Percentiles rank a stretch among this genome's conserved stretches.
These are phyloP conservation scores for Fusarium verticillioides DNA, from an alignment of 2,329 filamentous ascomycete species.

Conservation along the genomic window DNA sequence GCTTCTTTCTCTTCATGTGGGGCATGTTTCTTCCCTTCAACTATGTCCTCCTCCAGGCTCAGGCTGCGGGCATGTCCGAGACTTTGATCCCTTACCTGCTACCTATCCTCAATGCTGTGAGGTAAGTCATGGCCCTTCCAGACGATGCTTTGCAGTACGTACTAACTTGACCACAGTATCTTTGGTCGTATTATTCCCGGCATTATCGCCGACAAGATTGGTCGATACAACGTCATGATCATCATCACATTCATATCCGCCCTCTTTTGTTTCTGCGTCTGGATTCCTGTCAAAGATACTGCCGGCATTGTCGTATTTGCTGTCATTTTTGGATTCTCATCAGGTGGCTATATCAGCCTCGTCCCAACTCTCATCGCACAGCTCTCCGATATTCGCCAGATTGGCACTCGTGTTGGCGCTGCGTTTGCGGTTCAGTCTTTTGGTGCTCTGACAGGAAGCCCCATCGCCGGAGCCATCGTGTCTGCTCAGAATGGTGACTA, in stretches of 20 bases:
- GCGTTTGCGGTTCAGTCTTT: slow-evolving; percentile 71
- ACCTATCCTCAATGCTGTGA: slow-evolving; percentile 67
- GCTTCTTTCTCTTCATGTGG: slow-evolving; percentile 66
- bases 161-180: slow-evolving; percentile 51
- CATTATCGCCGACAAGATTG: slow-evolving; percentile 57
- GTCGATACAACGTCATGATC: slow-evolving; percentile 62
- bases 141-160: background rate
- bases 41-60: slow-evolving; percentile 62
- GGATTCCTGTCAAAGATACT: slow-evolving; percentile 61
- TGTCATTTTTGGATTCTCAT: slow-evolving; percentile 75
- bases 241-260: slow-evolving; percentile 62
- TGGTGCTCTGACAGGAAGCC: slow-evolving; percentile 73
- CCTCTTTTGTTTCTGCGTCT: slow-evolving; percentile 59
- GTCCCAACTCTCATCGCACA: slow-evolving; percentile 74
- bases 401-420: slow-evolving; percentile 74
- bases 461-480: slow-evolving; percentile 73
- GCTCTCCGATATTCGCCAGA: slow-evolving; percentile 75
- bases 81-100: slow-evolving; percentile 59
- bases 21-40: slow-evolving; percentile 66
- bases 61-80: slow-evolving; percentile 55
- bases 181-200: slow-evolving; percentile 64
- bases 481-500: slow-evolving; percentile 62
- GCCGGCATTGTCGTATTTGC: slow-evolving; percentile 72
- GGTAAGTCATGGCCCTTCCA: slow-evolving; percentile 46
- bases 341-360: slow-evolving; percentile 73